These are phyloP conservation scores for Hemileccinum rubropunctum DNA, from an alignment of 768 basidiomycete genomes.

Conservation along the genomic window DNA sequence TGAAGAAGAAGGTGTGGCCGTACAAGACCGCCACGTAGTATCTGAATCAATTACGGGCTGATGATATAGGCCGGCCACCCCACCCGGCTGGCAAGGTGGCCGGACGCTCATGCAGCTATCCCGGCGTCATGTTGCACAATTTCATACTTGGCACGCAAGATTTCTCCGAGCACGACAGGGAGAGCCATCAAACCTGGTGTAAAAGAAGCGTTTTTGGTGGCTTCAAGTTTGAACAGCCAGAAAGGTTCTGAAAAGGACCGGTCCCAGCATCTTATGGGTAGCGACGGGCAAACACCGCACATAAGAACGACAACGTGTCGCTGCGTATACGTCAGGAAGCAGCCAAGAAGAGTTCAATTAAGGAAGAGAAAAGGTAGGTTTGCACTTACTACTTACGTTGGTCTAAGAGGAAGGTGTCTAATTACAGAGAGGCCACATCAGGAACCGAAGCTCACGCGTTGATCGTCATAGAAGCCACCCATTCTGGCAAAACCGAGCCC, in stretches of 20 bases:
- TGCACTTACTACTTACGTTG: conserved; percentile 9
- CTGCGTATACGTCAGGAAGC: conserved; percentile 23
- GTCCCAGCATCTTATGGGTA: conserved; percentile 2
- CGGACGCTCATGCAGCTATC: conserved; percentile 9
- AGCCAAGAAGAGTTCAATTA: conserved; percentile 1
- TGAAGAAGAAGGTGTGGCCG: conserved; percentile 17
- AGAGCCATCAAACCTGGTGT: conserved; percentile 3
- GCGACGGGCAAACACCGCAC: not conserved
- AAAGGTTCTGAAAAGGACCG: too few relatives aligned
- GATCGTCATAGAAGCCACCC: conserved; percentile 25
- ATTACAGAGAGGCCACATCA: conserved; percentile 15
- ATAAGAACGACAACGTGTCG: conserved; percentile 17
- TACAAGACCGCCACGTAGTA: conserved; percentile 18
- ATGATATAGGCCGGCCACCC: not conserved
- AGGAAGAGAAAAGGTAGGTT: conserved; percentile 2
- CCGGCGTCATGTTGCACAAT: conserved; percentile 10
- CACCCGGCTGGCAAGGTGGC: not conserved
- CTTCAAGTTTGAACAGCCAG: not conserved
- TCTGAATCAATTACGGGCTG: conserved; percentile 11
- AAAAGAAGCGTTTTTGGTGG: conserved; percentile 10
- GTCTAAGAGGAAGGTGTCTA: conserved; percentile 8
- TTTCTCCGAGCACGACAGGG: conserved; percentile 6
- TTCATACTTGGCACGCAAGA: conserved; percentile 6
- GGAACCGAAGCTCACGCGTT: conserved; percentile 26
- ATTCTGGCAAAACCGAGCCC: conserved; percentile 21